phyloP scores from a whole-genome alignment of 2,329 filamentous ascomycete genomes.

The Colletotrichum limetticola region DNA sequence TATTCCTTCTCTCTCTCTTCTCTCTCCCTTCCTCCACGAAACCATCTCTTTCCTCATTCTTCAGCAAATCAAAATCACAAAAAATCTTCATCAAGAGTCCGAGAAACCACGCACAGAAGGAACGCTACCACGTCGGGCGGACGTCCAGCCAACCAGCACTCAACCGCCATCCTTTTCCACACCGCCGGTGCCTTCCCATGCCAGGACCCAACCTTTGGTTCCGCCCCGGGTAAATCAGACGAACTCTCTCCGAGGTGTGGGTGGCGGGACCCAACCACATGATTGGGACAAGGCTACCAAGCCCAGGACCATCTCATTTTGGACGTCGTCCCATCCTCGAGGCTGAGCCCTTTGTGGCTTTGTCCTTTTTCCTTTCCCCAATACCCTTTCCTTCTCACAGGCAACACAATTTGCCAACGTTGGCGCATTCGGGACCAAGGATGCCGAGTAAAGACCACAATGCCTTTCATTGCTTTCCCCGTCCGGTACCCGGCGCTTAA shows the following conservation, averaged over 20 bases:
- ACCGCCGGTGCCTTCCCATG: background rate
- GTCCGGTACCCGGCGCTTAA: slow-evolving; percentile 14
- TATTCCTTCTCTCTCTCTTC: background rate
- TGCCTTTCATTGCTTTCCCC: slow-evolving; percentile 24
- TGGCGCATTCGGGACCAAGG: background rate
- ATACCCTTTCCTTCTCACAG: background rate
- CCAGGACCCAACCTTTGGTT: slow-evolving; percentile 18
- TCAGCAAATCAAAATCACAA: background rate
- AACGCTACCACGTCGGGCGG: background rate
- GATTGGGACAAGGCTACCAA: background rate
- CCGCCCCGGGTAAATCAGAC: slow-evolving; percentile 8
- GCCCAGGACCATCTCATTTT: background rate
- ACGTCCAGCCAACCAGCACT: slow-evolving; percentile 2
- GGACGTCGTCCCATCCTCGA: slow-evolving; percentile 13
- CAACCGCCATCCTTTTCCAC: background rate
- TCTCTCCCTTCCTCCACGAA: background rate
- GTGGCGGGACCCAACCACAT: slow-evolving; percentile 16
- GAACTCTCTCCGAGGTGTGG: slow-evolving; percentile 1
- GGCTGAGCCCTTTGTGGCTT: background rate
- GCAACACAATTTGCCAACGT: background rate
- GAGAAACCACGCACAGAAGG: background rate
- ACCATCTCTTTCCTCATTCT: background rate
- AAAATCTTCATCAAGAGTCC: background rate
- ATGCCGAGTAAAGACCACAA: slow-evolving; percentile 20
- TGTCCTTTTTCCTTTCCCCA: too few relatives aligned